Conservation (phyloP, 139 green algal genomes). For the Yamagishiella unicocca region DNA sequence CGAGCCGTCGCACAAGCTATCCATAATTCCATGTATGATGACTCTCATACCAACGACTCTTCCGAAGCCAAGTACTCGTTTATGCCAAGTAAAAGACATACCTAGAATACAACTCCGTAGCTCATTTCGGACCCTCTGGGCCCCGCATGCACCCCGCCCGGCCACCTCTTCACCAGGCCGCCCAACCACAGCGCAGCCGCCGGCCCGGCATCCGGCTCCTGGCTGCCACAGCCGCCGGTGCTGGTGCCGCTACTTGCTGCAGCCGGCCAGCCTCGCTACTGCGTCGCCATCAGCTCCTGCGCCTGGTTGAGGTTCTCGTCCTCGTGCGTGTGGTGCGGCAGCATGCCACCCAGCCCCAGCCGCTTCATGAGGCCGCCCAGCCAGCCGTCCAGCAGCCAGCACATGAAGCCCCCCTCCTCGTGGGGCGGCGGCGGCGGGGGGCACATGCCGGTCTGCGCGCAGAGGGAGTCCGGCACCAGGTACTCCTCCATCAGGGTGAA, state of each 20-base stretch:
- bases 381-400: slow-evolving; percentile 21
- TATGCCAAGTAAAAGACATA: too few relatives aligned
- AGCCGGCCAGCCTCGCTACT: neutral
- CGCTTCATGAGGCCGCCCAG: neutral
- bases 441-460: slow-evolving; percentile 38
- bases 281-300: neutral
- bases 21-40: too few relatives aligned
- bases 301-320: neutral
- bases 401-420: neutral
- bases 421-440: neutral
- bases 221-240: neutral
- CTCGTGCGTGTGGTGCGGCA: neutral
- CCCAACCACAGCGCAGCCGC: neutral
- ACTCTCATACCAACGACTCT: too few relatives aligned
- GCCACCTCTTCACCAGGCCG: neutral
- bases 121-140: too few relatives aligned
- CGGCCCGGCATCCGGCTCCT: neutral
- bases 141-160: neutral
- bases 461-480: slow-evolving; percentile 50
- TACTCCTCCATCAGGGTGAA: slow-evolving; percentile 54
- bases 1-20: too few relatives aligned
- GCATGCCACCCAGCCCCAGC: neutral
- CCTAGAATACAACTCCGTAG: too few relatives aligned
- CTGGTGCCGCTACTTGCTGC: neutral
- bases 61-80: too few relatives aligned